Evolutionary conservation across 768 basidiomycete genomes (phyloP).

Genomic region (Rossbeevera mucosa): DNA sequence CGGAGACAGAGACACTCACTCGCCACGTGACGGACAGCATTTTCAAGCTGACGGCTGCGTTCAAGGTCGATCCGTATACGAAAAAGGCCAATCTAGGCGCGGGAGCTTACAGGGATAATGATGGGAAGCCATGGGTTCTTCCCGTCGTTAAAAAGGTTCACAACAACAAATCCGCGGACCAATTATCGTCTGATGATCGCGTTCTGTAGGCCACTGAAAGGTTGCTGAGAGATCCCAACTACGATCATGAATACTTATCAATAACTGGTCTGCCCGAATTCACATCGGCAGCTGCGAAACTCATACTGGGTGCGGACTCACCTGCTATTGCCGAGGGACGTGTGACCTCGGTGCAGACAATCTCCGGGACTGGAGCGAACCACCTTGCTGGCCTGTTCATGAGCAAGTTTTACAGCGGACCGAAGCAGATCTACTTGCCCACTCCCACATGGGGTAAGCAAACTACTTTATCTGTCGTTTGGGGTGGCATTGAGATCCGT

Average conservation of each 20-base stretch:
- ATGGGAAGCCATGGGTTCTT: slow-evolving; percentile 87
- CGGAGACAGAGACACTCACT: slow-evolving; percentile 1
- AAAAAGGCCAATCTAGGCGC: slow-evolving; percentile 90
- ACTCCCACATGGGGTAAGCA: slow-evolving; percentile 91
- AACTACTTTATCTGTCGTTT: slow-evolving; percentile 1
- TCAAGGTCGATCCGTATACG: slow-evolving; percentile 71
- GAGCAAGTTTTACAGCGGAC: slow-evolving; percentile 67
- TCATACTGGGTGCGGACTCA: slow-evolving; percentile 75
- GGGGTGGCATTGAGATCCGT: background rate
- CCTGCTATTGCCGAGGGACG: slow-evolving; percentile 66
- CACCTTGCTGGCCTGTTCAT: slow-evolving; percentile 89
- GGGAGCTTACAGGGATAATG: slow-evolving; percentile 86
- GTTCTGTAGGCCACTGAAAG: slow-evolving; percentile 61
- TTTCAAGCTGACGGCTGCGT: slow-evolving; percentile 86
- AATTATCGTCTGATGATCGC: slow-evolving; percentile 1
- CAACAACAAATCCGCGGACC: background rate
- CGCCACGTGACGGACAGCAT: slow-evolving; percentile 47
- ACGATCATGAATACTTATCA: slow-evolving; percentile 92
- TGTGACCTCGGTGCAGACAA: slow-evolving; percentile 82
- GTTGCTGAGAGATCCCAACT: slow-evolving; percentile 59
- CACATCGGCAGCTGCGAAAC: slow-evolving; percentile 72
- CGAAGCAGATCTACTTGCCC: slow-evolving; percentile 75
- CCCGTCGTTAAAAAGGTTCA: slow-evolving; percentile 84
- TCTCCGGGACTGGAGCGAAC: slow-evolving; percentile 95
- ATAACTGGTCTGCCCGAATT: slow-evolving; percentile 86